phyloP scores from a whole-genome alignment of 768 basidiomycete species.

The Tulasnella sp. region DNA sequence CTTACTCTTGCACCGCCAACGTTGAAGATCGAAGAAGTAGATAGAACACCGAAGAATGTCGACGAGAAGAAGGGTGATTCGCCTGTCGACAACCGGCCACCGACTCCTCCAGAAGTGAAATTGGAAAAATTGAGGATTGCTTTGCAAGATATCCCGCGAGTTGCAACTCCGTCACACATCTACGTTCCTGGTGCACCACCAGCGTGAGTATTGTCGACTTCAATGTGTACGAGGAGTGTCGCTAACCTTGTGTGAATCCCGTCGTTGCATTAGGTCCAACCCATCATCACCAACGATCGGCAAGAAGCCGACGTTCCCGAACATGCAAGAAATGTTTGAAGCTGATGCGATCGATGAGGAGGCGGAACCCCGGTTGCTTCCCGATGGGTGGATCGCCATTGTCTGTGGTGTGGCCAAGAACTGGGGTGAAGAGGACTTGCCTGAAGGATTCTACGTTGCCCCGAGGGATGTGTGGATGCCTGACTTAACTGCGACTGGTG shows the following conservation, averaged over 20 bases:
- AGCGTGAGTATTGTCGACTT: conserved; percentile 21
- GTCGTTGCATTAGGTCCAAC: not conserved
- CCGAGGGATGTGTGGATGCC: conserved; percentile 74
- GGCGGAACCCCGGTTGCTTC: conserved; percentile 36
- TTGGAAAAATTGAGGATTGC: not conserved
- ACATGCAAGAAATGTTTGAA: not conserved
- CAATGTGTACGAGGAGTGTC: not conserved
- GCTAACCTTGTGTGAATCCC: not conserved
- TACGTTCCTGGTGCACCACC: conserved; percentile 50
- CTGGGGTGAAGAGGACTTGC: conserved; percentile 35
- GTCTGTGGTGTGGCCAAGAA: conserved; percentile 62
- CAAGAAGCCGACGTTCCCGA: not conserved
- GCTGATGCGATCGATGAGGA: conserved; percentile 4
- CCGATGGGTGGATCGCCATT: conserved; percentile 65
- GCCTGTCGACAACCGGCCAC: not conserved
- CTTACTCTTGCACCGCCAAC: not conserved
- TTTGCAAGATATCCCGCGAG: conserved; percentile 10
- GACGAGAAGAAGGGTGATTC: not conserved
- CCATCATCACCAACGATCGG: conserved; percentile 13
- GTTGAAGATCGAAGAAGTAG: not conserved
- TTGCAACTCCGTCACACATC: conserved; percentile 44
- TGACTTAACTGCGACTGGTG: conserved; percentile 58
- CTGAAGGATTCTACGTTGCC: conserved; percentile 61
- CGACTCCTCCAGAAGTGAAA: conserved; percentile 6
- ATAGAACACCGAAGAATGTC: not conserved